phyloP scores from a whole-genome alignment of 2,329 filamentous ascomycete genomes.

The Nothophoma quercina region DNA sequence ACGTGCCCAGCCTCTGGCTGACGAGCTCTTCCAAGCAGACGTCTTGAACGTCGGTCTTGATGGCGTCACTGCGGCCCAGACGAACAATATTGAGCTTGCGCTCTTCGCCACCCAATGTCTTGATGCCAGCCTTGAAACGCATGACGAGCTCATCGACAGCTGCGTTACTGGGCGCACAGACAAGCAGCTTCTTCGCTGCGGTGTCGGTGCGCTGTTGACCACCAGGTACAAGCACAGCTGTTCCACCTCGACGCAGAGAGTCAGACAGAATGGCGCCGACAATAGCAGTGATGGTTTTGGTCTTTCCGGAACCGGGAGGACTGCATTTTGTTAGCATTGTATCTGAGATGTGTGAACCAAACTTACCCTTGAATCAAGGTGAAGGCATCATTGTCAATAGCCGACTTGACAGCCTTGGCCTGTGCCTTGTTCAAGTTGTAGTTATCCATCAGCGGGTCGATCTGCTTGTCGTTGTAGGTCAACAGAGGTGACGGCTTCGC shows the following conservation, averaged over 20 bases:
- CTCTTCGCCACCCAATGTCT: slow-evolving; percentile 73
- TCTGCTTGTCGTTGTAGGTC: slow-evolving; percentile 76
- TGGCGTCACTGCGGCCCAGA: slow-evolving; percentile 87
- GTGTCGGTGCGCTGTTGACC: slow-evolving; percentile 39
- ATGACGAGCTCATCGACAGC: slow-evolving; percentile 96
- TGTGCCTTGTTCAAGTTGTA: slow-evolving; percentile 90
- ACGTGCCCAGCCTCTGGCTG: slow-evolving; percentile 68
- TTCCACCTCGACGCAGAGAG: slow-evolving; percentile 58
- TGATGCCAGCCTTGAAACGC: slow-evolving; percentile 87
- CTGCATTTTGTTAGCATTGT: slow-evolving; percentile 52
- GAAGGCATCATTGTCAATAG: slow-evolving; percentile 94
- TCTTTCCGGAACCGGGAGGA: slow-evolving; percentile 96
- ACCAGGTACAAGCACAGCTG: slow-evolving; percentile 53
- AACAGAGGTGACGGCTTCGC: slow-evolving; percentile 91
- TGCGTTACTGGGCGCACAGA: slow-evolving; percentile 98
- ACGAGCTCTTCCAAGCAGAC: slow-evolving; percentile 95
- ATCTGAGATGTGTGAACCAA: neutral
- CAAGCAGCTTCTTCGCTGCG: slow-evolving; percentile 81
- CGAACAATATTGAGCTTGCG: slow-evolving; percentile 88
- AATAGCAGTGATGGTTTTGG: slow-evolving; percentile 96
- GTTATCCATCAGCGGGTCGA: slow-evolving; percentile 73
- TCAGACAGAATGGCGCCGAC: slow-evolving; percentile 83
- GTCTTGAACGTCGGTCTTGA: slow-evolving; percentile 87
- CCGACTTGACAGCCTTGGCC: slow-evolving; percentile 88
- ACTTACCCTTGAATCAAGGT: slow-evolving; percentile 87